These are phyloP conservation scores for Lasiodiplodia citricola DNA, from an alignment of 2,329 filamentous ascomycete species.

Conservation along the genomic window DNA sequence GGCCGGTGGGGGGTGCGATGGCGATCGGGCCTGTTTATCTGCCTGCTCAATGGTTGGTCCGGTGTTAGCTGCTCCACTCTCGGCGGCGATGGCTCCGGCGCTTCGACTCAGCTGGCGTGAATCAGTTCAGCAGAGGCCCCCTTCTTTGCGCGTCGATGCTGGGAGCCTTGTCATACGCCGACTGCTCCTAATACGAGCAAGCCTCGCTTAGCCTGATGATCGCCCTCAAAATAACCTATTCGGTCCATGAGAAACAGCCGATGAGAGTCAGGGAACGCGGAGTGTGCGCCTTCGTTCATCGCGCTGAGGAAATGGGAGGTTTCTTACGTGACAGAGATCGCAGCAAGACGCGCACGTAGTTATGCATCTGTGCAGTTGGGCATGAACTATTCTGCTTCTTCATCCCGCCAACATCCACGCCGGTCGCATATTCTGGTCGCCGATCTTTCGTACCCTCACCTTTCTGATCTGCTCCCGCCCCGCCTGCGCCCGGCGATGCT, in stretches of 20 bases:
- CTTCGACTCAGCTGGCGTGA: conserved; percentile 6
- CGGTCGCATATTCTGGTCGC: not conserved
- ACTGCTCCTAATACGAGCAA: conserved; percentile 4
- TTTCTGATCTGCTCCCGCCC: not conserved
- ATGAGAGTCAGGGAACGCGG: conserved; percentile 10
- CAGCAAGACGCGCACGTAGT: not conserved
- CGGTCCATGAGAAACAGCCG: not conserved
- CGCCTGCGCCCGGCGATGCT: conserved; percentile 2
- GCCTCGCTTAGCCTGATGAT: conserved; percentile 8
- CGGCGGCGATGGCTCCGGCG: not conserved
- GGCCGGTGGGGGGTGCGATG: not conserved
- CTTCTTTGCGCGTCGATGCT: not conserved
- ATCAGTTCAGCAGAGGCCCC: not conserved
- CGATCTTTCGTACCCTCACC: not conserved
- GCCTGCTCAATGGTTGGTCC: not conserved
- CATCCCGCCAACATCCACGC: conserved; percentile 6
- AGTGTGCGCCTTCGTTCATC: not conserved
- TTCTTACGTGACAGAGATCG: not conserved
- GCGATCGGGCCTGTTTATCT: not conserved
- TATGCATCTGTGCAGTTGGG: not conserved
- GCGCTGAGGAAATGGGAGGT: not conserved
- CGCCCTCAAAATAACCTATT: not conserved
- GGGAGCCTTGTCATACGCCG: not conserved
- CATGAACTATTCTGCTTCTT: conserved; percentile 12
- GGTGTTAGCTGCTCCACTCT: not conserved